Percentiles rank a stretch among this genome's conserved stretches.
Conservation (phyloP, 768 basidiomycete genomes). For the Lanmaoa pseudosensibilis region DNA sequence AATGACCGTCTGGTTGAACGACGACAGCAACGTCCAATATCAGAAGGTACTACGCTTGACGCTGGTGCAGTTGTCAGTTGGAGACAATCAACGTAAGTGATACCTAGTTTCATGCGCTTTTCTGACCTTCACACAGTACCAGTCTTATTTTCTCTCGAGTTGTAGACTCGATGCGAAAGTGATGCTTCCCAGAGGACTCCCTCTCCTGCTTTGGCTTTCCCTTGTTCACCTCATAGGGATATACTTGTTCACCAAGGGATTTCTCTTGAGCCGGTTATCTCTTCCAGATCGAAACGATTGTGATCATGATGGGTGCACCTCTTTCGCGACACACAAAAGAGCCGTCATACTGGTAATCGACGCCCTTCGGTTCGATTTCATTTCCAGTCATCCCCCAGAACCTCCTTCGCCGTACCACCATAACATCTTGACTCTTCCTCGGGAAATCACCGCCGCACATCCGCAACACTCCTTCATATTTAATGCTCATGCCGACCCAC, state of each 20-base stretch:
- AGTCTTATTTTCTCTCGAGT: too few species aligned
- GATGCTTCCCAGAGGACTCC: constrained; percentile 20
- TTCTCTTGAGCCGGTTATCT: constrained; percentile 72
- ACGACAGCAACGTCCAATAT: too few species aligned
- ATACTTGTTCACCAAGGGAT: constrained; percentile 89
- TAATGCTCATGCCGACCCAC: constrained; percentile 90
- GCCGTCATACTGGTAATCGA: constrained; percentile 89
- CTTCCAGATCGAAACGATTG: constrained; percentile 42
- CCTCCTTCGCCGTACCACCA: constrained; percentile 74
- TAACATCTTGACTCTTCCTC: constrained; percentile 77
- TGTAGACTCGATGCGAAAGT: constrained; percentile 9
- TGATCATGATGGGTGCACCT: constrained; percentile 47
- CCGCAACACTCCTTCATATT: constrained; percentile 83
- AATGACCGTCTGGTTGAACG: too few species aligned
- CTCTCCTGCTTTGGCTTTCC: constrained; percentile 56
- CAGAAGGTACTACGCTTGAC: too few species aligned
- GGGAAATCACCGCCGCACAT: constrained; percentile 57
- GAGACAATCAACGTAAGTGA: too few species aligned
- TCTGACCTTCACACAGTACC: too few species aligned
- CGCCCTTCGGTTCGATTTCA: constrained; percentile 90
- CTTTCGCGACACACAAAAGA: constrained; percentile 66
- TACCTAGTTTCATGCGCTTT: neutral
- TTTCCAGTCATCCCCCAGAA: constrained; percentile 61
- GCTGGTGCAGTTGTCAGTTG: too few species aligned
- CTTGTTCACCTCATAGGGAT: constrained; percentile 75